Conservation (phyloP, 148 eudicot species). For the Rhododendron simsii region DNA sequence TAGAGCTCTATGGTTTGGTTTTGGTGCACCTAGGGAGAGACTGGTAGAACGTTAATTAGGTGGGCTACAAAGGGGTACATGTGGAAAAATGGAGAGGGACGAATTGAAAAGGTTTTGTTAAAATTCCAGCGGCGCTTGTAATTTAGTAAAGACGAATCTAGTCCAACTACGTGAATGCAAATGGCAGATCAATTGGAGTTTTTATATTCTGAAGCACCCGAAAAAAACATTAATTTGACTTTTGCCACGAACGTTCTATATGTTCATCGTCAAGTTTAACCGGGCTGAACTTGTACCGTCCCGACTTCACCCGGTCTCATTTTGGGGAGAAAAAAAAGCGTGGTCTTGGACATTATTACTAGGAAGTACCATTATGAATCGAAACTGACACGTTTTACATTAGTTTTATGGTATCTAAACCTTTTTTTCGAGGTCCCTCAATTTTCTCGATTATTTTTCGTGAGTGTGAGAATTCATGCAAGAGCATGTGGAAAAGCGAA, state of each 20-base stretch:
- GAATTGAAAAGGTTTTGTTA: background rate
- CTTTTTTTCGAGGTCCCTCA: background rate
- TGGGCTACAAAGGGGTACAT: background rate
- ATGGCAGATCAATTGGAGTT: background rate
- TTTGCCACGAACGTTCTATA: background rate
- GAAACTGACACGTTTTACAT: background rate
- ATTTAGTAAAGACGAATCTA: background rate
- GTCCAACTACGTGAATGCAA: background rate
- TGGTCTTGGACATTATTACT: background rate
- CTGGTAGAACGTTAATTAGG: background rate
- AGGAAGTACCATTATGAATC: background rate
- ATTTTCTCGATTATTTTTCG: background rate
- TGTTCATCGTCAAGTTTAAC: background rate
- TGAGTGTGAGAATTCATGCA: background rate
- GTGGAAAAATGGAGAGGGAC: background rate
- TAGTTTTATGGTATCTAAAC: background rate
- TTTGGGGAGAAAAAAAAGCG: background rate
- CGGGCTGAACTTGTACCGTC: background rate
- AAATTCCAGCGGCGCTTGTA: background rate
- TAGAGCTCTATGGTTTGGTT: background rate
- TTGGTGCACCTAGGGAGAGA: background rate
- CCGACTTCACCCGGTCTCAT: background rate
- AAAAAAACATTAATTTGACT: background rate
- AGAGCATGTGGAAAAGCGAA: conserved; percentile 9
- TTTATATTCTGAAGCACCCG: background rate